Base-by-base conservation (phyloP, 108 stramenopile species). In the Parietichytrium sp. region DNA sequence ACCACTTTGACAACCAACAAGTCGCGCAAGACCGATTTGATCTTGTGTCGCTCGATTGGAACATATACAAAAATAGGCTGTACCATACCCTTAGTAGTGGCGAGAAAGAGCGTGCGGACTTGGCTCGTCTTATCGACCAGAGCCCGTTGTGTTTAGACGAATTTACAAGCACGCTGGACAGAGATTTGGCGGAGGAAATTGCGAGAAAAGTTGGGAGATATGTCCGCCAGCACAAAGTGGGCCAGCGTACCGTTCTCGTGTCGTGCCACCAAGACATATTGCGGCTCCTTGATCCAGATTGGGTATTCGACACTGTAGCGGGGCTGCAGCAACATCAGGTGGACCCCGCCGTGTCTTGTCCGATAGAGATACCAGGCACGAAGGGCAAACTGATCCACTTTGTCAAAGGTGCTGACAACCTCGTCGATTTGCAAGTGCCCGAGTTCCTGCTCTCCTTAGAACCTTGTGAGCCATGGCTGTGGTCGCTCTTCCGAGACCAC, bases 71-170 rank as follows among this genome's bases (percentile, higher is more conserved):
- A 6, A 1, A 12, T 23, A 33, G 33, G 10, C 12, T 15, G 10
- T 72, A 25, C 45, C 6, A 33, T n/a, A 42, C 36, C 38, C 61
- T 72, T 36, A 23, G 20, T 0, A 45, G 10, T 7, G 61, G 61
- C 42, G 61, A 72, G 61, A 33, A 72, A 72, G 61, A 72, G 61
- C 61, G 36, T 13, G 61, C 61, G 20, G 45, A 72, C 42, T 27
- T 72, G 6, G 61, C 61, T 16, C 61, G 61, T 42, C 4, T 72
- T 16, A 0, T 72, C 38, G 42, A 72, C 61, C 61, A 7, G 23
- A 10, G 42, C 33, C 18, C 36, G 23, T 33, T 72, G 10, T 72
- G 45, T 20, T 20, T 72, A 10, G 61, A 72, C 20, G 61, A 72
- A 42, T 72, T 72, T 25, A 72, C 61, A 23, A 72, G 61, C 61